These are phyloP conservation scores for Laguncularia racemosa DNA, from an alignment of 345 rosid species.

Conservation along the genomic window DNA sequence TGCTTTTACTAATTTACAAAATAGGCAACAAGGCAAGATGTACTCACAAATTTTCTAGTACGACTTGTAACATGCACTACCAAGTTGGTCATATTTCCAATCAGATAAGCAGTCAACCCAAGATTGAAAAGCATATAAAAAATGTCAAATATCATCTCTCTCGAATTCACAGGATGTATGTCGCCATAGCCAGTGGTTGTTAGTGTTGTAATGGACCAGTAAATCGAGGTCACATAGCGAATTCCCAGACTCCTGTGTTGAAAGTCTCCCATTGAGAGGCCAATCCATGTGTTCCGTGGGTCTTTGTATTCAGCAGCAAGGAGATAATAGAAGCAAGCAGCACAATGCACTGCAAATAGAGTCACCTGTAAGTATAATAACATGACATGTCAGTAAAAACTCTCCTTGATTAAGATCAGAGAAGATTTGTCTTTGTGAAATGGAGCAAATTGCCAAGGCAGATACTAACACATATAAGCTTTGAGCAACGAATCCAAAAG, in stretches of 20 bases:
- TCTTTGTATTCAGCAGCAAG: constrained; percentile 40
- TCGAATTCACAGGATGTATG: constrained; percentile 55
- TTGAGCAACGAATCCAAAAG: constrained; percentile 54
- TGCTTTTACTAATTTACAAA: too few relatives aligned
- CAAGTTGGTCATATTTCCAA: constrained; percentile 88
- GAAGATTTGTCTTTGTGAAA: background rate
- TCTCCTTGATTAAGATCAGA: background rate
- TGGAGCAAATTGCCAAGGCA: background rate
- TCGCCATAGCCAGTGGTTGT: constrained; percentile 88
- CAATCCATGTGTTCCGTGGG: constrained; percentile 57
- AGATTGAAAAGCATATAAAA: constrained; percentile 64
- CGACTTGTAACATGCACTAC: constrained; percentile 76
- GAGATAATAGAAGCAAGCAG: constrained; percentile 63
- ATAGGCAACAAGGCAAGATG: background rate
- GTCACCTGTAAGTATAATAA: constrained; percentile 43
- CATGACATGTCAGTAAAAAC: background rate
- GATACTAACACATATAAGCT: constrained; percentile 63
- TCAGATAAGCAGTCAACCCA: constrained; percentile 63
- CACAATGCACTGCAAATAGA: constrained; percentile 65
- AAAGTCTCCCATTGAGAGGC: constrained; percentile 33
- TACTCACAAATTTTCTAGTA: constrained; percentile 80
- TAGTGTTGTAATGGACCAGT: constrained; percentile 83
- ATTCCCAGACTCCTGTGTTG: constrained; percentile 13
- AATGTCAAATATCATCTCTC: constrained; percentile 57
- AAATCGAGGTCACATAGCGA: constrained; percentile 58